phyloP scores from a whole-genome alignment of 305 asterid genomes.

The Rubia tinctorum region DNA sequence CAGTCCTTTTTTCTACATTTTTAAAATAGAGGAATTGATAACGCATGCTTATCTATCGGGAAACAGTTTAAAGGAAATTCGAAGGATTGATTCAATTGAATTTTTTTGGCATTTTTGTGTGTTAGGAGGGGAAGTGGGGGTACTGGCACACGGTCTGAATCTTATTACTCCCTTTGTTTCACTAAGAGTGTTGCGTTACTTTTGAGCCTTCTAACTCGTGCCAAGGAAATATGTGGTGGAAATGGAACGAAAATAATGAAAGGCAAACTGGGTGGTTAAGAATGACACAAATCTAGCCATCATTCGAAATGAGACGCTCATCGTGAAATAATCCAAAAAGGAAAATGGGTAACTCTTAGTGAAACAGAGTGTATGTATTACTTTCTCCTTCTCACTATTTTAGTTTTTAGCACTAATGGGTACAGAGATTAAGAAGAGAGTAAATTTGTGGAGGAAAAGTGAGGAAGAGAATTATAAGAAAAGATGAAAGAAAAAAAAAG shows the following conservation, averaged over 20 bases:
- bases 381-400: too few relatives aligned
- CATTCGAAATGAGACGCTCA: too few relatives aligned
- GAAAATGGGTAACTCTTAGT: too few relatives aligned
- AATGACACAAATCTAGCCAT: too few relatives aligned
- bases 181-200: background rate
- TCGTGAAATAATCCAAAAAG: too few relatives aligned
- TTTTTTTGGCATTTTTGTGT: background rate
- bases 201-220: background rate
- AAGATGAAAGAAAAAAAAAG: too few relatives aligned
- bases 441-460: too few relatives aligned
- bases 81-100: background rate
- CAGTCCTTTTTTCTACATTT: background rate
- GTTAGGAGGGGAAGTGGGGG: background rate
- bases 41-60: background rate
- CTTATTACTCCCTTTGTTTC: background rate
- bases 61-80: background rate
- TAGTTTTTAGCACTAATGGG: too few relatives aligned
- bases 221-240: background rate
- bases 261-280: background rate
- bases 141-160: background rate
- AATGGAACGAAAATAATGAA: background rate
- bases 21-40: background rate
- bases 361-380: too few relatives aligned
- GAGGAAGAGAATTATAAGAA: too few relatives aligned
- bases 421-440: too few relatives aligned